Conservation (phyloP, 176 grass and related monocot species). For the Zizania latifolia region DNA sequence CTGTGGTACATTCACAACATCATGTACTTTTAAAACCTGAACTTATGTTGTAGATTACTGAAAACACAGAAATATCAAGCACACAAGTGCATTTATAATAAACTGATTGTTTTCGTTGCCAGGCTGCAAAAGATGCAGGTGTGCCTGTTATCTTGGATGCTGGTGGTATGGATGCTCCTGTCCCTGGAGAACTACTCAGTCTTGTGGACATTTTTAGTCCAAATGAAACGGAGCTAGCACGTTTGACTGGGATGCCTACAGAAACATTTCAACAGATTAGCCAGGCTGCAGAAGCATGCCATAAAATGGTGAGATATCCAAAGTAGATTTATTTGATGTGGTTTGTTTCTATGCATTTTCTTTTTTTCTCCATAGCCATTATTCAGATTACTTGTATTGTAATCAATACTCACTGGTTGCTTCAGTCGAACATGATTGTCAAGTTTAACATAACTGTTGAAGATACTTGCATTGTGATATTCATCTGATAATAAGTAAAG, state of each 20-base stretch:
- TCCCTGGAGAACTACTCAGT: slow-evolving; percentile 63
- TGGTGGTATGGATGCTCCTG: slow-evolving; percentile 83
- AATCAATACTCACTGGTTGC: not conserved
- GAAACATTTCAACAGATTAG: slow-evolving; percentile 80
- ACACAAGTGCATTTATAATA: not conserved
- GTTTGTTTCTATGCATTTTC: slow-evolving; percentile 8
- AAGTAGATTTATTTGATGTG: not conserved
- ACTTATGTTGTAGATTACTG: not conserved
- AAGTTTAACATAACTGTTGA: slow-evolving; percentile 2
- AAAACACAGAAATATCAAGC: not conserved
- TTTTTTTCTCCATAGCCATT: not conserved
- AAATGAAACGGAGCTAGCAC: slow-evolving; percentile 93
- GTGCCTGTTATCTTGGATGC: slow-evolving; percentile 93
- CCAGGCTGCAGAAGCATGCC: slow-evolving; percentile 59
- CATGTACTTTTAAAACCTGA: not conserved
- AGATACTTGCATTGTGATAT: not conserved
- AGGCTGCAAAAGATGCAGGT: slow-evolving; percentile 81
- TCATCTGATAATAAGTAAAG: not conserved
- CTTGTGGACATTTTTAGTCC: slow-evolving; percentile 95
- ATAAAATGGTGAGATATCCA: slow-evolving; percentile 58
- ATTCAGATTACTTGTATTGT: not conserved
- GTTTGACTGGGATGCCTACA: slow-evolving; percentile 72
- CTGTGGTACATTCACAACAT: not conserved
- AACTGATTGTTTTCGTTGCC: not conserved
- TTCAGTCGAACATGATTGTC: slow-evolving; percentile 9